A percentile compares a stretch with the other conserved stretches of the same genome.
These are phyloP conservation scores for Colletotrichum sp. DNA, from an alignment of 2,329 filamentous ascomycete genomes.

Conservation along the genomic window DNA sequence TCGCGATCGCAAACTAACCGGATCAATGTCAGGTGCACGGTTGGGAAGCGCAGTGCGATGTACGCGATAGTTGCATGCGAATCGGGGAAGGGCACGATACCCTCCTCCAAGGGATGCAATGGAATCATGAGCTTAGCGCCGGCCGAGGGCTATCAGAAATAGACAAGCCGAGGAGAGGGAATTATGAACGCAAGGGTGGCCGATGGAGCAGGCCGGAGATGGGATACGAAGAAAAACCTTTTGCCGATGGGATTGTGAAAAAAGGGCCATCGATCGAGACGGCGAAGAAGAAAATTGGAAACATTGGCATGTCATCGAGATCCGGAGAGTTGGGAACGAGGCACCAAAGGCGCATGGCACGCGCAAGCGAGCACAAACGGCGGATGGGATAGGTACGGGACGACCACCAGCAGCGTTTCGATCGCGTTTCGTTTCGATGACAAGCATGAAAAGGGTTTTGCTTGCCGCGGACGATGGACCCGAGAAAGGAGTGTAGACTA, in stretches of 20 bases:
- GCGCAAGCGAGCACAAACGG: not conserved
- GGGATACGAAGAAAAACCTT: not conserved
- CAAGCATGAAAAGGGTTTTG: not conserved
- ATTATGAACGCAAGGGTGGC: not conserved
- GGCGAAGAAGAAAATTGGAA: not conserved
- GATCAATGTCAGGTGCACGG: not conserved
- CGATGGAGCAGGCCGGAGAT: not conserved
- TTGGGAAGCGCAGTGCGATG: not conserved
- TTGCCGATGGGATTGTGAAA: not conserved
- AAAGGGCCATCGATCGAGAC: not conserved
- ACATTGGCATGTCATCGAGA: slow-evolving; percentile 15
- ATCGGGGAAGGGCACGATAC: not conserved
- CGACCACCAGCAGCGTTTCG: not conserved
- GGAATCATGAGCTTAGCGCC: not conserved
- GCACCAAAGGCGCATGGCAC: not conserved
- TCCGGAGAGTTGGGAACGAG: not conserved
- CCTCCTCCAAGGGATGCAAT: not conserved
- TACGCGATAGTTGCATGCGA: not conserved
- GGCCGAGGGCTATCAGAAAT: not conserved
- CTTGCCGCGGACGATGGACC: not conserved
- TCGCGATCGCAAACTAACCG: not conserved
- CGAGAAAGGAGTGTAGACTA: not conserved
- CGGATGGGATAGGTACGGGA: not conserved
- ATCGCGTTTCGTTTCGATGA: slow-evolving; percentile 15
- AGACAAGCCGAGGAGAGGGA: not conserved